Evolutionary conservation across 176 grass and related monocot species (phyloP).

Genomic region (Ampelocalamus luodianensis): DNA sequence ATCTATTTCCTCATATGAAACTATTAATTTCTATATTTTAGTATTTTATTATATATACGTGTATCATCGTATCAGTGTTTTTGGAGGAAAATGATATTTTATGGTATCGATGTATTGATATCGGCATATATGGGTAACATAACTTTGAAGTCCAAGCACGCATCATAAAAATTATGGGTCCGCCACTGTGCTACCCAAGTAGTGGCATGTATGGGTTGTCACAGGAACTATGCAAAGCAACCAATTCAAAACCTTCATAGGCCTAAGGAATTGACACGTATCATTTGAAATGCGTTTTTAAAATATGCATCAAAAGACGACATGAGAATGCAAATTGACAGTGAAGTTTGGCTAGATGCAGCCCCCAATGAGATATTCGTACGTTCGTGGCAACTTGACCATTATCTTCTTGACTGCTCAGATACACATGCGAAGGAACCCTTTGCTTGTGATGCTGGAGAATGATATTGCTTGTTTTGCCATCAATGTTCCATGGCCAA

Average conservation of each 20-base stretch:
- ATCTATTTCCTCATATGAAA: too few relatives aligned
- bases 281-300: neutral
- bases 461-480: slow-evolving; percentile 20
- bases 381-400: neutral
- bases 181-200: too few relatives aligned
- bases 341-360: slow-evolving; percentile 37
- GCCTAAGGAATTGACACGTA: neutral
- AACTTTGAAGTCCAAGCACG: too few relatives aligned
- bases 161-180: too few relatives aligned
- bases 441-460: slow-evolving; percentile 36
- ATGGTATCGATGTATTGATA: too few relatives aligned
- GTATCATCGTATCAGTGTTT: too few relatives aligned
- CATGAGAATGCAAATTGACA: neutral
- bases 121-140: too few relatives aligned
- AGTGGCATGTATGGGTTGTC: too few relatives aligned
- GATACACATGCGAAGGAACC: neutral
- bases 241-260: neutral
- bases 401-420: neutral
- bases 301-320: neutral
- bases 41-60: too few relatives aligned
- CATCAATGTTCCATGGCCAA: neutral
- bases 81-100: too few relatives aligned
- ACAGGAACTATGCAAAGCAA: neutral
- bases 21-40: too few relatives aligned
- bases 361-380: neutral